These are phyloP conservation scores for Leptographium radiaticola DNA, from an alignment of 2,329 filamentous ascomycete species.

Conservation along the genomic window DNA sequence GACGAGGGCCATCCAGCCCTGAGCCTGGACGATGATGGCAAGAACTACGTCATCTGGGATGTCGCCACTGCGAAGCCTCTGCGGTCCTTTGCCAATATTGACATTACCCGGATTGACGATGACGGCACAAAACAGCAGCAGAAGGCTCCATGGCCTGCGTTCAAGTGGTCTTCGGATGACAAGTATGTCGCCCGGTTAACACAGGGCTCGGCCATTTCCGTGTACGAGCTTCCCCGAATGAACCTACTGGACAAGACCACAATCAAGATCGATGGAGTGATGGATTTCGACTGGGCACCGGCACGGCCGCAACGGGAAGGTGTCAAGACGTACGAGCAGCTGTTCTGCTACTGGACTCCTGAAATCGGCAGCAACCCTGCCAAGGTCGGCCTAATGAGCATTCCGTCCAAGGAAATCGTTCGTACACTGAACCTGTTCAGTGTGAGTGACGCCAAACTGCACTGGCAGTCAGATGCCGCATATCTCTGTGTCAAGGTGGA, in stretches of 20 bases:
- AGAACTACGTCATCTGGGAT: constrained; percentile 99
- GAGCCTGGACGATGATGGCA: constrained; percentile 86
- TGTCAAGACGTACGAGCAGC: constrained; percentile 84
- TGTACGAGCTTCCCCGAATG: constrained; percentile 79
- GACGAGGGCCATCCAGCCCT: constrained; percentile 77
- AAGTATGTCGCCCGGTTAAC: constrained; percentile 91
- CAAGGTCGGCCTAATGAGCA: constrained; percentile 91
- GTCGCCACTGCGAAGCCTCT: constrained; percentile 79
- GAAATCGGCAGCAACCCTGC: constrained; percentile 97
- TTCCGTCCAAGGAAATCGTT: constrained; percentile 88
- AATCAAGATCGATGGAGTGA: constrained; percentile 91
- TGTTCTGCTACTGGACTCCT: constrained; percentile 97
- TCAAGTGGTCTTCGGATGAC: constrained; percentile 98
- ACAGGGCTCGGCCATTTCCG: constrained; percentile 82
- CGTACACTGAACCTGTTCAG: constrained; percentile 96
- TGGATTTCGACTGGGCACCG: constrained; percentile 97
- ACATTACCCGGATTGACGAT: constrained; percentile 47
- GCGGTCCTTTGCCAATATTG: constrained; percentile 85
- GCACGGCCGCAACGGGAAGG: constrained; percentile 69
- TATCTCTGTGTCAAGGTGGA: constrained; percentile 99
- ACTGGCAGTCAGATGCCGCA: constrained; percentile 91
- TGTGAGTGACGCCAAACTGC: constrained; percentile 91
- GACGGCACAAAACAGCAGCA: constrained; percentile 57
- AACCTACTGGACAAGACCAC: constrained; percentile 85
- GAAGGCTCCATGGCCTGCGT: constrained; percentile 95